Evolutionary conservation across 2,329 filamentous ascomycete genomes (phyloP), one percentile per base, ranked within the genome.

Genomic region (Thermothelomyces thermophilus): DNA sequence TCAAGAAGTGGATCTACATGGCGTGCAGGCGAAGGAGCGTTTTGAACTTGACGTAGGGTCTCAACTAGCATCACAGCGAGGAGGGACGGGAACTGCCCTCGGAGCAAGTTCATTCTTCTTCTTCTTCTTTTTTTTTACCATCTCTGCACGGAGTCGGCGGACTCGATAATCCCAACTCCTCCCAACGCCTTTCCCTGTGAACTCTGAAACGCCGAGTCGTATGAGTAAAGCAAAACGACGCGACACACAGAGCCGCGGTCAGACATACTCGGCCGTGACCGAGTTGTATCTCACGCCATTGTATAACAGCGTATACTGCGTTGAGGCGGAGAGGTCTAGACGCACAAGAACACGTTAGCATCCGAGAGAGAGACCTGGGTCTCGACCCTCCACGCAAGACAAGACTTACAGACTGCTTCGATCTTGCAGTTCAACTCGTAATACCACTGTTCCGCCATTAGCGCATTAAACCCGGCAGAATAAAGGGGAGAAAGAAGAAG

Each of bases 181-280:
- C 5, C 5, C 3, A 41, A 41, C 37, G 37, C 37, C 37, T 17
- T 6, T 22, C 37, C 17, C 19, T 17, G 11, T 9, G 16, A 26
- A 14, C 22, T 22, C 14, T 26, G 6, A 41, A n/a, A 41, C 37
- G 22, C 37, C 37, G 24, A 16, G 14, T 17, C 37, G 3, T 41
- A 11, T 7, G 28, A 9, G 14, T 8, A 41, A 2, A n/a, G 28
- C 16, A 41, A n/a, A n/a, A n/a, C 24, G 20, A 17, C 9, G 5
- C 19, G 6, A 6, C n/a, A 6, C 17, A 24, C 3, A 45, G 10
- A 19, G 7, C n/a, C 3, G 5, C 24, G 9, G 5, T 53, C 56
- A 72, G 44, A 71, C 69, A 48, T 71, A 73, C 50, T 73, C 70
- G 28, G 68, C 68, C 17, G 64, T 69, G 22, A 73, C 68, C 0